These are phyloP conservation scores for Saturnispora gosingensis DNA, from an alignment of 805 yeast species.

Conservation along the genomic window DNA sequence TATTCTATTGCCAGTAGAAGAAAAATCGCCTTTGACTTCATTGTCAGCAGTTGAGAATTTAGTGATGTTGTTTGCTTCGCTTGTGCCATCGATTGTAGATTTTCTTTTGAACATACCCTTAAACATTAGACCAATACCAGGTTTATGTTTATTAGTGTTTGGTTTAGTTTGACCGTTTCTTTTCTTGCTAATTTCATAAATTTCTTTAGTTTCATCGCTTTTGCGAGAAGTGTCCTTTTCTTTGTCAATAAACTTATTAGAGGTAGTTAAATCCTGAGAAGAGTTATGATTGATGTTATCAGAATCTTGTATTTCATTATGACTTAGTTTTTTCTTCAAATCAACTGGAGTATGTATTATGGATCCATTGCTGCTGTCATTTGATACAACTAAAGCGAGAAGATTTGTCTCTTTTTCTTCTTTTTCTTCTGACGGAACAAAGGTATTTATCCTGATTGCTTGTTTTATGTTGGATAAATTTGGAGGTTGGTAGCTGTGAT, in stretches of 20 bases:
- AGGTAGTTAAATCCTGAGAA: neutral
- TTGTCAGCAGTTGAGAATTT: neutral
- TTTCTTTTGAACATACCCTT: slow-evolving; percentile 7
- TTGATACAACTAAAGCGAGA: neutral
- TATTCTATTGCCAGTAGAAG: neutral
- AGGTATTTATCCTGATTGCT: neutral
- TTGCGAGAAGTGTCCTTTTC: neutral
- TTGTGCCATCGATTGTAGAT: neutral
- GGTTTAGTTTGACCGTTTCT: neutral
- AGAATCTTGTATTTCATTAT: neutral
- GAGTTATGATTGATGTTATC: neutral
- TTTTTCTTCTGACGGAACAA: neutral
- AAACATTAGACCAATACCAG: slow-evolving; percentile 5
- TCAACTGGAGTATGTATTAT: slow-evolving; percentile 3
- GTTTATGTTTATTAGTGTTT: neutral
- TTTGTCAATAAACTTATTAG: neutral
- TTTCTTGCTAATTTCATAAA: neutral
- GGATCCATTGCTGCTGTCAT: neutral
- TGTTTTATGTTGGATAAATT: neutral
- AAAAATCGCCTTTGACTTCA: neutral
- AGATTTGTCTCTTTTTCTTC: neutral
- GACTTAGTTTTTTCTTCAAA: neutral
- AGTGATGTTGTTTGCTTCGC: neutral
- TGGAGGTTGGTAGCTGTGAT: neutral
- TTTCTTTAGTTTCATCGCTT: neutral